These are phyloP conservation scores for Lasiosphaeris hirsuta DNA, from an alignment of 495 filamentous ascomycete species.

Conservation along the genomic window DNA sequence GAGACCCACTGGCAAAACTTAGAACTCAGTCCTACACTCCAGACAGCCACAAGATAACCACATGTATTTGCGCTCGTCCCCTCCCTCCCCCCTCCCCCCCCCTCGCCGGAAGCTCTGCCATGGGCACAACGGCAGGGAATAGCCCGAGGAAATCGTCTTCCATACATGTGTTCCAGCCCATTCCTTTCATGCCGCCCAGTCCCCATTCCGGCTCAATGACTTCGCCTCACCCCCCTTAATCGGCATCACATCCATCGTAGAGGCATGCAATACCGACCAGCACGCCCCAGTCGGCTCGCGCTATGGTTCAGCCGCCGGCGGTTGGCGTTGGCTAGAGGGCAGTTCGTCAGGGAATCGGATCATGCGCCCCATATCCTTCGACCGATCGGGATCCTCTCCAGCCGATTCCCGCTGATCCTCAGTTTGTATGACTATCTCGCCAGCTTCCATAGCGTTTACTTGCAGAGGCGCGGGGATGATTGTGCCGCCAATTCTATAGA, in stretches of 20 bases:
- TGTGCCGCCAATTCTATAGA: conserved; percentile 49
- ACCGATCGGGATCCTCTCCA: background rate
- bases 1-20: too few relatives aligned
- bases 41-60: too few relatives aligned
- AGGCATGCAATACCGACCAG: too few relatives aligned
- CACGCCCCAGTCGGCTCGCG: background rate
- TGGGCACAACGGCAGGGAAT: too few relatives aligned
- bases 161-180: background rate
- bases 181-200: background rate
- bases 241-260: too few relatives aligned
- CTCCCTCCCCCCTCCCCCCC: too few relatives aligned
- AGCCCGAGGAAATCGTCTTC: background rate
- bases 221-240: background rate
- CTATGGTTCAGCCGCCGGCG: conserved; percentile 1
- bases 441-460: conserved; percentile 2
- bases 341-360: conserved; percentile 47
- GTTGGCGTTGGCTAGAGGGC: background rate
- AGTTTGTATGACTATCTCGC: background rate
- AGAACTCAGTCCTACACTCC: too few relatives aligned
- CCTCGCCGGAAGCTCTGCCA: too few relatives aligned
- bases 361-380: conserved; percentile 21
- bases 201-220: conserved; percentile 11
- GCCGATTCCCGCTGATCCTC: background rate
- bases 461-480: conserved; percentile 20
- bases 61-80: too few relatives aligned